Base-by-base conservation (phyloP, 2,329 filamentous ascomycete species). In the Neopestalotiopsis clavispora region DNA sequence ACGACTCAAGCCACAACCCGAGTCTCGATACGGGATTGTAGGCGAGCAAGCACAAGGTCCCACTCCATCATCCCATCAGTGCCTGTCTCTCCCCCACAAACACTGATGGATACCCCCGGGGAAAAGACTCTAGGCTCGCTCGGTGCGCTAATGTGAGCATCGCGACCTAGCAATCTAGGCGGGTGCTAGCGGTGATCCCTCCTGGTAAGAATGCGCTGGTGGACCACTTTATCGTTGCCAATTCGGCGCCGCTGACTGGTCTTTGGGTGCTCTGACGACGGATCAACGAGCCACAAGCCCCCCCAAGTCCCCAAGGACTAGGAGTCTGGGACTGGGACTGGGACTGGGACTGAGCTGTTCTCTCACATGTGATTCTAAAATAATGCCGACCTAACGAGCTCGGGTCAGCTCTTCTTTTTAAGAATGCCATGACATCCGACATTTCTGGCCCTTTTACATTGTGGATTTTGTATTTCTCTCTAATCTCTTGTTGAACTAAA, bases 341-440 rank as follows among this genome's bases (percentile, higher is more conserved):
- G n/a, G 14, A 52, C 14, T 17, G n/a, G n/a, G 32, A 38, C 28
- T 38, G 45, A 28, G 28, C 42, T 66, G n/a, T 66, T 66, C 34
- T 38, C 66, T 57, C 57, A 58, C 66, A 67, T 67, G 66, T 67
- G 66, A 67, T 63, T 38, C 30, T 20, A n/a, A n/a, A 42, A 20
- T 40, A 20, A 62, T 67, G 58, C 57, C 45, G 66, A 62, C 58
- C 28, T n/a, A 30, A 23, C 45, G 45, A 52, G 45, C 45, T 52
- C 45, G 17, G 45, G 45, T 52, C 45, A 52, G 45, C 45, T 52
- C 45, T 23, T 20, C 13, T 7, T 40, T 49, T 52, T 45, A 67
- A 67, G 65, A 67, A 67, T 67, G 65, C 65, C 20, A 28, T 60
- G 64, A 57, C 34, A 30, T 45, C 56, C 45, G n/a, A n/a, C 17